These are phyloP conservation scores for Mycotypha africana DNA, from an alignment of 371 early-diverging fungal species.

Conservation along the genomic window DNA sequence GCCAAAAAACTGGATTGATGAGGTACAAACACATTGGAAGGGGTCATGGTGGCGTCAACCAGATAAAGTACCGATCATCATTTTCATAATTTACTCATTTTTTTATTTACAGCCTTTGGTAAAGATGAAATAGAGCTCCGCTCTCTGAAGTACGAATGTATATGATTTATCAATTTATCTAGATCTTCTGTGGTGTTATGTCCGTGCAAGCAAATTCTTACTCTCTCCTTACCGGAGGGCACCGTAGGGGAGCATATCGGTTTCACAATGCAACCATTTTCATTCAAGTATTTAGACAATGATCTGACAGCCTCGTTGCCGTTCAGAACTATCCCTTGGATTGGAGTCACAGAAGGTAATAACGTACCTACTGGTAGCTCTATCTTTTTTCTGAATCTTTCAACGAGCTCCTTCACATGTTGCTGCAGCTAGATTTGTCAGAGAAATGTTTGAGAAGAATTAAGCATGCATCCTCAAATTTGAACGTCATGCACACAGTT, in stretches of 20 bases:
- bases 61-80: too few species aligned
- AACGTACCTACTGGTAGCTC: constrained; percentile 44
- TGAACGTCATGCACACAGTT: too few species aligned
- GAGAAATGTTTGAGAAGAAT: too few species aligned
- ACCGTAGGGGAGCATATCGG: constrained; percentile 83
- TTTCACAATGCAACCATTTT: constrained; percentile 62
- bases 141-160: constrained; percentile 45
- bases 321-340: constrained; percentile 72
- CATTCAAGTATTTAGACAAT: constrained; percentile 54
- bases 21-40: too few species aligned
- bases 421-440: constrained; percentile 51
- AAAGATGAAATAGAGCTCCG: too few species aligned
- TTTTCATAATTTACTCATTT: too few species aligned
- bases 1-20: too few species aligned
- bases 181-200: constrained; percentile 65
- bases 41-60: too few species aligned
- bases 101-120: too few species aligned
- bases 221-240: constrained; percentile 71
- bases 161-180: constrained; percentile 40
- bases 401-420: constrained; percentile 38
- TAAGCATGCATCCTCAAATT: too few species aligned
- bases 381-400: constrained; percentile 39
- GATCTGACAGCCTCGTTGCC: constrained; percentile 62
- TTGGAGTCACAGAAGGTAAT: constrained; percentile 61
- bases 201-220: constrained; percentile 77